phyloP scores from a whole-genome alignment of 2,329 filamentous ascomycete species.

The Drechslera avenae region DNA sequence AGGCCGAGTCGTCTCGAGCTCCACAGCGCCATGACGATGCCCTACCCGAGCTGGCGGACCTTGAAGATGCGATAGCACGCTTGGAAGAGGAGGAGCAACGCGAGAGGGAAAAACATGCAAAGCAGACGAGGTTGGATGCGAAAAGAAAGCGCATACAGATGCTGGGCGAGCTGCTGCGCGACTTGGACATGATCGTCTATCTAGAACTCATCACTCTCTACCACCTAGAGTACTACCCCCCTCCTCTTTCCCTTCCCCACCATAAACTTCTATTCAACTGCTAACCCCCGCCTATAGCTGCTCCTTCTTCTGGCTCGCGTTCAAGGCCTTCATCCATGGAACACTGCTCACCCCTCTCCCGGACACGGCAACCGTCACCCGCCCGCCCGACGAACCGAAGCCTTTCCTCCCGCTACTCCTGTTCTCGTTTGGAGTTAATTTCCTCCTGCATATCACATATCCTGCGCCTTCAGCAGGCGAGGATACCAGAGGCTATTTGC shows the following conservation, averaged over 20 bases:
- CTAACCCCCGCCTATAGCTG: constrained; percentile 51
- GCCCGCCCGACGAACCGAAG: constrained; percentile 57
- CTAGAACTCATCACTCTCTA: constrained; percentile 66
- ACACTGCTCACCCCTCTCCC: constrained; percentile 65
- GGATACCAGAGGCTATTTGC: constrained; percentile 60
- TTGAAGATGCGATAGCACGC: constrained; percentile 19
- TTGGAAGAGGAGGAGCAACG: constrained; percentile 28
- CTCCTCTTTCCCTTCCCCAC: neutral
- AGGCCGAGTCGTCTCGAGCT: constrained; percentile 45
- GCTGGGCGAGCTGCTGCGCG: constrained; percentile 62
- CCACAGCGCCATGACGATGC: constrained; percentile 26
- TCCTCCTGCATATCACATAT: constrained; percentile 57
- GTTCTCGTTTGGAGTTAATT: constrained; percentile 60
- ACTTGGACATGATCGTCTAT: constrained; percentile 65
- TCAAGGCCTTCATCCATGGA: constrained; percentile 62
- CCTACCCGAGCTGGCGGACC: constrained; percentile 17
- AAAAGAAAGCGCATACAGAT: constrained; percentile 45
- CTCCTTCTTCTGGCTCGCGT: constrained; percentile 61
- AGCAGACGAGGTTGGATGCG: constrained; percentile 39
- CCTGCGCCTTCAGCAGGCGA: constrained; percentile 53
- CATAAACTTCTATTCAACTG: neutral
- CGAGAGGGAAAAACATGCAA: constrained; percentile 24
- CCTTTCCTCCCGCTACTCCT: constrained; percentile 61
- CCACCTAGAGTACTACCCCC: constrained; percentile 63
- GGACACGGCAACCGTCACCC: constrained; percentile 50